A percentile compares a stretch with the other conserved stretches of the same genome.
Conservation (phyloP, 2,329 filamentous ascomycete species). For the Cladosporium sp. region DNA sequence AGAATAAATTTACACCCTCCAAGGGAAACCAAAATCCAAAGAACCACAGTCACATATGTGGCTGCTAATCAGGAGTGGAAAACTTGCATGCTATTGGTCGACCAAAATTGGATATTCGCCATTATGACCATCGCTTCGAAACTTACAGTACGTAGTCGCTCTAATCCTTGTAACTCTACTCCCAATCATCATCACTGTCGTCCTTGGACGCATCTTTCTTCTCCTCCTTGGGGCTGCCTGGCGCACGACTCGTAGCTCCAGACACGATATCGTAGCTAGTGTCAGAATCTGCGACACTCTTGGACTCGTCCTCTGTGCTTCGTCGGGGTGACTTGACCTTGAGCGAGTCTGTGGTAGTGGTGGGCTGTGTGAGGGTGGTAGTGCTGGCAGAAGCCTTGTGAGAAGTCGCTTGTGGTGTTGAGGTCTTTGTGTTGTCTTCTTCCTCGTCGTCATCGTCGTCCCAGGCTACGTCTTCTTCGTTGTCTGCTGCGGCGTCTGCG, state of each 20-base stretch:
- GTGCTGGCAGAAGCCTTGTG: constrained; percentile 25
- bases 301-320: constrained; percentile 72
- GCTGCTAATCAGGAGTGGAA: too few relatives aligned
- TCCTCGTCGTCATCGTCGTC: constrained; percentile 72
- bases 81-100: too few relatives aligned
- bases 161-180: constrained; percentile 17
- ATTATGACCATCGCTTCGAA: too few relatives aligned
- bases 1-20: too few relatives aligned
- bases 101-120: too few relatives aligned
- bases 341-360: constrained; percentile 18
- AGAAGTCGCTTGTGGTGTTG: constrained; percentile 30
- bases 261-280: constrained; percentile 90
- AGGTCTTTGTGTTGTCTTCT: constrained; percentile 32
- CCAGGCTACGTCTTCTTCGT: constrained; percentile 66
- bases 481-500: constrained; percentile 63
- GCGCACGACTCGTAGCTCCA: constrained; percentile 71
- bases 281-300: constrained; percentile 88
- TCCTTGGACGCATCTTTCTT: constrained; percentile 34
- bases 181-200: constrained; percentile 35
- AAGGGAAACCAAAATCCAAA: too few relatives aligned
- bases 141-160: too few relatives aligned
- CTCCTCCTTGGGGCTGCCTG: constrained; percentile 58
- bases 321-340: constrained; percentile 53
- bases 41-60: too few relatives aligned
- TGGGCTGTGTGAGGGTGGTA: constrained; percentile 26